A percentile compares a stretch with the other conserved stretches of the same genome.
Evolutionary conservation across 495 filamentous ascomycete genomes (phyloP).

Genomic region (Staphylotrichum longicolle): DNA sequence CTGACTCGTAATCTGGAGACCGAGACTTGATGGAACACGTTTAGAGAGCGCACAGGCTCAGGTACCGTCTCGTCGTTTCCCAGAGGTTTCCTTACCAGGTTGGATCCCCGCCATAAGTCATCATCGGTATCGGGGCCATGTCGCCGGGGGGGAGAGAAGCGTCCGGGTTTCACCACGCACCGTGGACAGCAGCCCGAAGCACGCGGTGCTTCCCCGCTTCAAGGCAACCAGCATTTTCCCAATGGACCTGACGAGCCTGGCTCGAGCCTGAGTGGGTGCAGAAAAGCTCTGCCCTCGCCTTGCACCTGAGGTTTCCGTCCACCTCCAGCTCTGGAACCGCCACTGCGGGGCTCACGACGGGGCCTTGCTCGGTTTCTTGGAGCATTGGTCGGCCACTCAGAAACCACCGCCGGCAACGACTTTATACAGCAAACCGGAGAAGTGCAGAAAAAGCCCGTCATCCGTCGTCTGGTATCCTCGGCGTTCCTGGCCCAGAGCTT

Average conservation of each 20-base stretch:
- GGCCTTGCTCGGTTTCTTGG: too few species aligned
- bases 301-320: background rate
- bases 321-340: slow-evolving; percentile 1
- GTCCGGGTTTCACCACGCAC: too few species aligned
- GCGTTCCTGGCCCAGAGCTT: background rate
- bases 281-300: too few species aligned
- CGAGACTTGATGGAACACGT: background rate
- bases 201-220: background rate
- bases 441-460: background rate
- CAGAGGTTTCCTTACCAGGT: too few species aligned
- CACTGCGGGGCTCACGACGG: background rate
- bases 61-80: too few species aligned
- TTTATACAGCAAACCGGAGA: background rate
- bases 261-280: too few species aligned
- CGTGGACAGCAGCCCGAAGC: too few species aligned
- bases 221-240: background rate
- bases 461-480: background rate
- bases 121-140: too few species aligned
- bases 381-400: background rate
- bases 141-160: too few species aligned
- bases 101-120: too few species aligned
- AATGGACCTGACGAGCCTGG: background rate
- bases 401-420: background rate
- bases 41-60: background rate
- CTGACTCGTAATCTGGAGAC: too few species aligned